Evolutionary conservation across 2,329 filamentous ascomycete genomes (phyloP).

Genomic region (Penicillium sp.): DNA sequence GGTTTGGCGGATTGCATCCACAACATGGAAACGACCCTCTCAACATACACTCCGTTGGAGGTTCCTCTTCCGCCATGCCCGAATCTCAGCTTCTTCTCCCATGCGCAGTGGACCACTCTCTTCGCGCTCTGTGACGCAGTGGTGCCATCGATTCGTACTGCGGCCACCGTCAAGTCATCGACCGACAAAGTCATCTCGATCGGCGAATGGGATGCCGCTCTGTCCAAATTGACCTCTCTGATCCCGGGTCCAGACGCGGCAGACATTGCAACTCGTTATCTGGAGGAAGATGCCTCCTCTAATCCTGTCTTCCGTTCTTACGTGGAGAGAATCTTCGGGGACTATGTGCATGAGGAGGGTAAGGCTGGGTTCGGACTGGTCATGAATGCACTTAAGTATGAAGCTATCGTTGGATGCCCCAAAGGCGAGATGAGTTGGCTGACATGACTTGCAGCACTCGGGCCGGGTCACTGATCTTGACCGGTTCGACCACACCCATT

Average conservation of each 20-base stretch:
- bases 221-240: constrained; percentile 27
- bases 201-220: constrained; percentile 42
- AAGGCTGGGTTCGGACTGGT: constrained; percentile 52
- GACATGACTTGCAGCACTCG: constrained; percentile 44
- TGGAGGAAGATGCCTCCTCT: constrained; percentile 49
- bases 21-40: constrained; percentile 21
- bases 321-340: constrained; percentile 48
- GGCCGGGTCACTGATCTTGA: constrained; percentile 56
- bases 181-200: constrained; percentile 40
- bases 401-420: background rate
- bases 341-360: constrained; percentile 50
- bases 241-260: constrained; percentile 34
- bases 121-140: constrained; percentile 58
- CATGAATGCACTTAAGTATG: constrained; percentile 54
- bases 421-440: background rate
- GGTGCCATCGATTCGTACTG: constrained; percentile 52
- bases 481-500: constrained; percentile 56
- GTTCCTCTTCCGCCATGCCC: constrained; percentile 48
- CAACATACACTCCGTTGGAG: constrained; percentile 34
- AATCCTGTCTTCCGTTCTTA: constrained; percentile 51
- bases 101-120: constrained; percentile 59
- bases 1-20: background rate
- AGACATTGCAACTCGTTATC: constrained; percentile 43
- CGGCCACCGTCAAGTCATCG: constrained; percentile 31
- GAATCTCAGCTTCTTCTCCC: constrained; percentile 50